Evolutionary conservation across 345 rosid genomes (phyloP).

Genomic region (Bruguiera sexangula): DNA sequence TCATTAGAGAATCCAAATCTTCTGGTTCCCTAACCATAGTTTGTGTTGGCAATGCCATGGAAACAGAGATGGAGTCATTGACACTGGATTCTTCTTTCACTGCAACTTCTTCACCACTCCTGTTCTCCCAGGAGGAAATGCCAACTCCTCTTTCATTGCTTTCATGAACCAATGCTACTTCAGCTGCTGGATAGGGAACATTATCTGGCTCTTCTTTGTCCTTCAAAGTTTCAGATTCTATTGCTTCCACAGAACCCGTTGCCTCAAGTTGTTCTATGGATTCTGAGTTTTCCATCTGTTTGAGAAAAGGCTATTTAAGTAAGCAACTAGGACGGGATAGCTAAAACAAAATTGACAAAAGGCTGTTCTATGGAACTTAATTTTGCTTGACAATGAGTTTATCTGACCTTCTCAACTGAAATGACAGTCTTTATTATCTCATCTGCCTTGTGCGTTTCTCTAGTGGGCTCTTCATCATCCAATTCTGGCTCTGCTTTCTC

Average conservation of each 20-base stretch:
- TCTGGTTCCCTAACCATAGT: constrained; percentile 14
- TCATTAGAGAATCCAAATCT: constrained; percentile 24
- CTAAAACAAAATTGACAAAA: neutral
- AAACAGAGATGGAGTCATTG: neutral
- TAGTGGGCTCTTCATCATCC: constrained; percentile 21
- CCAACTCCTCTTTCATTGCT: constrained; percentile 3
- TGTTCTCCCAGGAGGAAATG: constrained; percentile 3
- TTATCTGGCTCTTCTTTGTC: constrained; percentile 17
- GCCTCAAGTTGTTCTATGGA: constrained; percentile 1
- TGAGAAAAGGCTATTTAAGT: no score
- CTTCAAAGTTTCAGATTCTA: constrained; percentile 2
- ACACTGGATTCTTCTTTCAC: constrained; percentile 3
- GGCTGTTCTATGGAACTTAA: constrained; percentile 12
- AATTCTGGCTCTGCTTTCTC: constrained; percentile 19
- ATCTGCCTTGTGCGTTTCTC: constrained; percentile 21
- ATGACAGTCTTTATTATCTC: constrained; percentile 27
- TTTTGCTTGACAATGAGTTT: neutral
- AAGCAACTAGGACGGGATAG: no score
- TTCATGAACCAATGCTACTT: constrained; percentile 10
- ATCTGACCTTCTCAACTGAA: constrained; percentile 40
- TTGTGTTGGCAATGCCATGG: constrained; percentile 20
- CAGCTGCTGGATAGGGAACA: neutral
- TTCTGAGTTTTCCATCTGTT: no score
- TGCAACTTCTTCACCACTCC: constrained; percentile 16
- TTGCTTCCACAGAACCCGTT: constrained; percentile 16